Evolutionary conservation across 164 flowering plant species (phyloP).

Genomic region (Pachysandra terminalis): DNA sequence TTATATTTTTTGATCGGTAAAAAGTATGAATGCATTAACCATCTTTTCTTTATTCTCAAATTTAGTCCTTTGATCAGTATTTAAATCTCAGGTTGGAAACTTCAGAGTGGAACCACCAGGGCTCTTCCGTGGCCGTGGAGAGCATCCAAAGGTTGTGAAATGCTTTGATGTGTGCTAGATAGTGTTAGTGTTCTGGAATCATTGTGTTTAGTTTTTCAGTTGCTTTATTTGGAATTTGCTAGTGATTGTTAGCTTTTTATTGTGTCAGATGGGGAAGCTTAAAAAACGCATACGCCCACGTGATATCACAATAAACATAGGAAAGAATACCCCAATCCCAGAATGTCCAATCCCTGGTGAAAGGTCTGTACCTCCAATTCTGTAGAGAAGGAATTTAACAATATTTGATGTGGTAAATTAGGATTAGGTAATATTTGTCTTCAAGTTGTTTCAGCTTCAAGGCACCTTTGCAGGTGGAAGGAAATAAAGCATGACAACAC

Average conservation of each 20-base stretch:
- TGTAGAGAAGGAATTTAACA: background rate
- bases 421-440: background rate
- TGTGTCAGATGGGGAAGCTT: slow-evolving; percentile 88
- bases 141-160: slow-evolving; percentile 88
- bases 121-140: slow-evolving; percentile 97
- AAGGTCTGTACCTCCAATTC: slow-evolving; percentile 40
- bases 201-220: background rate
- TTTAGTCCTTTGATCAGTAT: slow-evolving; percentile 4
- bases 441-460: background rate
- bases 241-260: slow-evolving; percentile 6
- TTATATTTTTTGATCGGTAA: too few species aligned
- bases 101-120: slow-evolving; percentile 99
- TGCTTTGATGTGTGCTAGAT: background rate
- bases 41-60: background rate
- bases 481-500: slow-evolving; percentile 97
- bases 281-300: slow-evolving; percentile 84
- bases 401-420: slow-evolving; percentile 1
- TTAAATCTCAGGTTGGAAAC: slow-evolving; percentile 85
- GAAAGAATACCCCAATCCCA: slow-evolving; percentile 85
- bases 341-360: slow-evolving; percentile 94
- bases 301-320: slow-evolving; percentile 93
- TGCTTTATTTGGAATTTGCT: slow-evolving; percentile 3
- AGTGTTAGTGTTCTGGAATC: background rate
- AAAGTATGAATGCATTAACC: too few species aligned
- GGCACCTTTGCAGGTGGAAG: slow-evolving; percentile 74